Evolutionary conservation across 108 stramenopile genomes (phyloP).

Genomic region (Aurantiochytrium sp.): DNA sequence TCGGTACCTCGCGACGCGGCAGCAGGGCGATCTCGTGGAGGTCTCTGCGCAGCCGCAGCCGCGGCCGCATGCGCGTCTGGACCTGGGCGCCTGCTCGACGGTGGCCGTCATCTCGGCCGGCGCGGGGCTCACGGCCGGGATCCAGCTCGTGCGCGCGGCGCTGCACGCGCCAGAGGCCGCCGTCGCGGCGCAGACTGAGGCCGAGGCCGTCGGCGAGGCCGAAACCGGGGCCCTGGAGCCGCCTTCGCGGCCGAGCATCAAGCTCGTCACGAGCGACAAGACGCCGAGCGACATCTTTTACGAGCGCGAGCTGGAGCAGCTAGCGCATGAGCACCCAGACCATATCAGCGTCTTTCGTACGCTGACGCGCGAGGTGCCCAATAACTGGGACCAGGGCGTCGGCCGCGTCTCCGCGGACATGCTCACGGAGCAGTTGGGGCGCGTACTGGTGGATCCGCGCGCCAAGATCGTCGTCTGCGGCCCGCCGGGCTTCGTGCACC

Average conservation of each 20-base stretch:
- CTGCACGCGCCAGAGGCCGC: background rate
- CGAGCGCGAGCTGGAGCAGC: background rate
- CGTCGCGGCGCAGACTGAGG: background rate
- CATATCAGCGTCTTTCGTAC: background rate
- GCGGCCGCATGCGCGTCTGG: background rate
- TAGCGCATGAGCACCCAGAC: background rate
- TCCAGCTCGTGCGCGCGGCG: background rate
- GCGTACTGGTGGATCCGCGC: background rate
- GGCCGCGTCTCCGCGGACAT: background rate
- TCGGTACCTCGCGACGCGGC: background rate
- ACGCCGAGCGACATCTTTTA: conserved; percentile 3
- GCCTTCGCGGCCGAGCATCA: background rate
- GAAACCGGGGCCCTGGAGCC: background rate
- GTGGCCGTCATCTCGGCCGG: background rate
- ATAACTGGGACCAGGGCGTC: background rate
- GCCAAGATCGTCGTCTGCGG: conserved; percentile 4
- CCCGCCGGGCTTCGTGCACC: background rate
- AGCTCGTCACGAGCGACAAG: conserved; percentile 1
- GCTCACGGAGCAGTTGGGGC: background rate
- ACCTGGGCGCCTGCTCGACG: background rate
- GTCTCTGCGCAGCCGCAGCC: background rate
- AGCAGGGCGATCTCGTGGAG: background rate
- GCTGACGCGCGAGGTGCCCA: background rate
- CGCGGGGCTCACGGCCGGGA: background rate
- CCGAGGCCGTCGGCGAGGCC: background rate